Evolutionary conservation across 805 yeast species (phyloP), one percentile per base, ranked within the genome.

Genomic region (Schwanniomyces vanrijiae): DNA sequence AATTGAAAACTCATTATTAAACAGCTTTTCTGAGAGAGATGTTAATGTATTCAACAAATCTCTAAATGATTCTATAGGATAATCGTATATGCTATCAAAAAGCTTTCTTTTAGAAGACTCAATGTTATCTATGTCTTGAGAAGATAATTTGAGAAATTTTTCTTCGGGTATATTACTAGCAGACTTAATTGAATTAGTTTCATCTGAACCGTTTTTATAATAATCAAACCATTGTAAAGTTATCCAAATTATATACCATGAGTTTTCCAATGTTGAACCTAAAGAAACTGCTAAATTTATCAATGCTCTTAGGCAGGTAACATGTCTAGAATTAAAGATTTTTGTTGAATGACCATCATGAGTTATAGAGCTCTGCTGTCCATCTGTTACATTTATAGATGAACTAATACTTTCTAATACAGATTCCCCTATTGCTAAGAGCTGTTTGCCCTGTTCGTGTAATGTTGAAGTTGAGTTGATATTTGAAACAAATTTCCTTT

Each of bases 211-310:
- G 58, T 82, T 74, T n/a, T 86, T 55, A 54, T 71, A 86, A 56
- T 83, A 87, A 46, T 86, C 83, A 42, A 85, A 75, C 95, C 95
- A 88, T 63, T 87, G 95, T 47, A 90, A 71, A 0, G 95, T 78
- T 4, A 80, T 74, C 73, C 73, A 73, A 18, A 73, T 60, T 24
- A 69, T 75, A 10, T 67, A 64, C 98, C 98, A 92, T 26, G 86
- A 80, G 3, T 68, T 61, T 5, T 77, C 78, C 13, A 92, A 71
- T 1, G 83, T 78, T 0, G 91, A 79, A 0, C 97, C 97, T n/a
- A 92, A 65, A 0, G 96, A 87, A 2, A 84, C 77, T 0, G 92
- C 90, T 42, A 92, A 69, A 49, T 89, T 87, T 3, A 84, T 69
- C 33, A 92, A 64, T 0, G 96, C 97, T 42, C 96, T 73, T 34